Conservation (phyloP, 805 yeast genomes). For the Yamadazyma scolyti region DNA sequence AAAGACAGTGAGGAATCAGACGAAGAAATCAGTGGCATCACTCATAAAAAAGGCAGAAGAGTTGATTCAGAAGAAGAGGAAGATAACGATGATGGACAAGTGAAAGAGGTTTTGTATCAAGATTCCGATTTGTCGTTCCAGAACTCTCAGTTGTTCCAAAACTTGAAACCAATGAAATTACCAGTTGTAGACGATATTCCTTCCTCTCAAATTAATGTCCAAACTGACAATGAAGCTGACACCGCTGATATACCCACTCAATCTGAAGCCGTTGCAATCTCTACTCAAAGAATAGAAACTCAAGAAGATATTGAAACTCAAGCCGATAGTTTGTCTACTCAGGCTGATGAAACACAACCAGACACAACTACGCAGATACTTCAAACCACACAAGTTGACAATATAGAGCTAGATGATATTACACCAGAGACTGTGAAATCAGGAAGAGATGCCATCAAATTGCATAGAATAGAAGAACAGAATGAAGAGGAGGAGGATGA, state of each 20-base stretch:
- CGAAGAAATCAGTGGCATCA: conserved; percentile 12
- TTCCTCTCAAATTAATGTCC: conserved; percentile 3
- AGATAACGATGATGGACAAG: conserved; percentile 11
- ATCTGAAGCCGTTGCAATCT: not conserved
- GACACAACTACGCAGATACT: conserved; percentile 1
- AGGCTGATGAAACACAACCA: conserved; percentile 2
- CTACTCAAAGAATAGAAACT: not conserved
- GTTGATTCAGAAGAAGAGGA: conserved; percentile 15
- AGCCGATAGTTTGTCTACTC: conserved; percentile 2
- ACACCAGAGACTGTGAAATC: conserved; percentile 19
- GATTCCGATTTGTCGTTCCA: conserved; percentile 5
- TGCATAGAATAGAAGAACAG: conserved; percentile 13
- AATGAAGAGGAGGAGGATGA: conserved; percentile 16
- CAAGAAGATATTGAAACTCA: conserved; percentile 4
- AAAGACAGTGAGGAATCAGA: conserved; percentile 16
- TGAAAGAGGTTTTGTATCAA: conserved; percentile 2
- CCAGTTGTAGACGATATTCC: conserved; percentile 1
- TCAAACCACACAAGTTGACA: conserved; percentile 7
- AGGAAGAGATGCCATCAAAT: conserved; percentile 20
- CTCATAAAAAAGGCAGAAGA: conserved; percentile 6
- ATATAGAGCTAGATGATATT: conserved; percentile 24
- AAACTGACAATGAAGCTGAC: not conserved
- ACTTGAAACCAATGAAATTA: conserved; percentile 4
- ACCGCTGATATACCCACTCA: not conserved
- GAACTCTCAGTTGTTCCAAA: conserved; percentile 10